Percentiles rank a stretch among this genome's conserved stretches.
These are phyloP conservation scores for Boletus rufocinnamomeus DNA, from an alignment of 768 basidiomycete genomes.

Conservation along the genomic window DNA sequence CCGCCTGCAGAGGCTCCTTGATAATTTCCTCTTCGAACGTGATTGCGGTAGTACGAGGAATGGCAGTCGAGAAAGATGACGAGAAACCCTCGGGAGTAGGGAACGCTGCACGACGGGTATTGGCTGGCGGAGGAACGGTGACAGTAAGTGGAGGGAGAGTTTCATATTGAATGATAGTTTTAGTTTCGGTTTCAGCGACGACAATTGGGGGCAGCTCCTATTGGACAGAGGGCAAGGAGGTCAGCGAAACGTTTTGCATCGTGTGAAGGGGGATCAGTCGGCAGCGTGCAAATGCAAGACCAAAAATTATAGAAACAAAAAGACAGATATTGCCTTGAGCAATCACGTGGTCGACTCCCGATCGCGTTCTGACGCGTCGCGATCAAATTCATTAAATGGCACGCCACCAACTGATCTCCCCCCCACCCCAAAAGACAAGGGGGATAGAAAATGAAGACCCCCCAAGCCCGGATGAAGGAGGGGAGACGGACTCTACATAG, in stretches of 20 bases:
- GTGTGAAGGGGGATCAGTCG: constrained; percentile 41
- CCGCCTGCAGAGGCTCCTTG: constrained; percentile 35
- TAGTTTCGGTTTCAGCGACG: constrained; percentile 58
- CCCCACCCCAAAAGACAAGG: constrained; percentile 55
- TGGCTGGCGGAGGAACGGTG: constrained; percentile 74
- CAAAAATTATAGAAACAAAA: constrained; percentile 33
- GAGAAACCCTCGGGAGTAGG: constrained; percentile 68
- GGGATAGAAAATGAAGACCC: constrained; percentile 67
- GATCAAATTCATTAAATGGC: constrained; percentile 27
- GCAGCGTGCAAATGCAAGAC: constrained; percentile 29
- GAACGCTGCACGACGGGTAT: constrained; percentile 71
- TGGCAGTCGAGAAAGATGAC: constrained; percentile 56
- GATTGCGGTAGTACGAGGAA: constrained; percentile 74
- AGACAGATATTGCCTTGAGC: constrained; percentile 32
- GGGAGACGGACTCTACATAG: constrained; percentile 75
- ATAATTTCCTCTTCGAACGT: constrained; percentile 61
- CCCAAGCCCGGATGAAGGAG: constrained; percentile 92
- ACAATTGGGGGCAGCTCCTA: constrained; percentile 46
- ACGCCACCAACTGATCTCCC: constrained; percentile 39
- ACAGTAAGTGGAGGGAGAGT: constrained; percentile 60
- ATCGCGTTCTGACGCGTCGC: constrained; percentile 34
- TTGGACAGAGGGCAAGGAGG: constrained; percentile 22
- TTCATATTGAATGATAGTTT: constrained; percentile 57
- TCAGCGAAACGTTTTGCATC: constrained; percentile 37
- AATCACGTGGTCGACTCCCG: constrained; percentile 26